phyloP scores from a whole-genome alignment of 1,284 basidiomycete species.

The Singerocomus inundabilis region DNA sequence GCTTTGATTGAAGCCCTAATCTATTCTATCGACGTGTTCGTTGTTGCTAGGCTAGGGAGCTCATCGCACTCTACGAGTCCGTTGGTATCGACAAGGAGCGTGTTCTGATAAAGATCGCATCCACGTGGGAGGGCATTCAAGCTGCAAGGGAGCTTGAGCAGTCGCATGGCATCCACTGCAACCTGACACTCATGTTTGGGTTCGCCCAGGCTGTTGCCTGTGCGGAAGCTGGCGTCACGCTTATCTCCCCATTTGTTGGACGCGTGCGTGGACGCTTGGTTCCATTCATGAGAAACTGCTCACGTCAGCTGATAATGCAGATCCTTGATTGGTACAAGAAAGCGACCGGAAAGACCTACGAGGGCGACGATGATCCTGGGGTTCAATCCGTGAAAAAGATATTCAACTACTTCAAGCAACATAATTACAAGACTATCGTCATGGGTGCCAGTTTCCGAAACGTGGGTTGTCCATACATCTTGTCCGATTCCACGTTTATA shows the following conservation, averaged over 20 bases:
- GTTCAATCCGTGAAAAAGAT: conserved; percentile 94
- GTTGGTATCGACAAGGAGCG: conserved; percentile 90
- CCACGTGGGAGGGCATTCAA: conserved; percentile 99
- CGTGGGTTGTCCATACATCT: conserved; percentile 42
- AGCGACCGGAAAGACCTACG: conserved; percentile 77
- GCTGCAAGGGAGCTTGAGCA: conserved; percentile 93
- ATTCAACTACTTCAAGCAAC: conserved; percentile 99
- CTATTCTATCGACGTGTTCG: neutral
- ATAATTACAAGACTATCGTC: conserved; percentile 97
- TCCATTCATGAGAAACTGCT: neutral
- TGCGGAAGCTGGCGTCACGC: conserved; percentile 94
- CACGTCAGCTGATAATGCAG: conserved; percentile 36
- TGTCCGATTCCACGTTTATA: neutral
- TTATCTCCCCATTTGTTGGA: conserved; percentile 98
- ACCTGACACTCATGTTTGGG: conserved; percentile 96
- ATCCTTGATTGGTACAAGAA: conserved; percentile 98
- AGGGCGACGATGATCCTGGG: conserved; percentile 91
- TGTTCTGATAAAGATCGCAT: conserved; percentile 97
- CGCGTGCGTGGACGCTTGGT: conserved; percentile 56
- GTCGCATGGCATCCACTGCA: conserved; percentile 94
- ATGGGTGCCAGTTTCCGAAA: conserved; percentile 99
- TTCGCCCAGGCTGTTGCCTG: conserved; percentile 97
- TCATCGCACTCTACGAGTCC: conserved; percentile 92
- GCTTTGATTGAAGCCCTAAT: neutral
- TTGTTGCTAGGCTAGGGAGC: conserved; percentile 70